Percentiles rank a stretch among this genome's conserved stretches.
These are phyloP conservation scores for Volvariella volvacea DNA, from an alignment of 1,284 basidiomycete species.

Conservation along the genomic window DNA sequence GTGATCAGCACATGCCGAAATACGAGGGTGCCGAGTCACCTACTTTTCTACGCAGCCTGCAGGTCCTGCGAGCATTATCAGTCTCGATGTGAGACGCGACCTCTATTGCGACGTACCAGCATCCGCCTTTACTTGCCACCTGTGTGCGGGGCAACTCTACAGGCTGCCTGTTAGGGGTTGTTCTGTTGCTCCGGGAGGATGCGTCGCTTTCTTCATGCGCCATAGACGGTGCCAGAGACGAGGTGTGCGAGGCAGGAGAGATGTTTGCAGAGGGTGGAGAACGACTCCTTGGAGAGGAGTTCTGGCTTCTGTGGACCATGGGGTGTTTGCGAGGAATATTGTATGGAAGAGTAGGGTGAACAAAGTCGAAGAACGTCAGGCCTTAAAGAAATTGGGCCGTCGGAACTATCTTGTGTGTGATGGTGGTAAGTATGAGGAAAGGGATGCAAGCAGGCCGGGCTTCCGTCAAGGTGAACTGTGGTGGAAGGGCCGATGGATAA, in stretches of 20 bases:
- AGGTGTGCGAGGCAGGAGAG: constrained; percentile 30
- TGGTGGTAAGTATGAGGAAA: constrained; percentile 24
- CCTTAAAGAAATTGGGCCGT: constrained; percentile 25
- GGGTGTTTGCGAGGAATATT: constrained; percentile 11
- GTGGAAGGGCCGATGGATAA: constrained; percentile 23
- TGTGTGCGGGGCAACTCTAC: constrained; percentile 47
- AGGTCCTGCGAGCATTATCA: constrained; percentile 49
- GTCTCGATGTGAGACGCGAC: constrained; percentile 4
- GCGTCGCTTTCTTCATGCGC: constrained; percentile 34
- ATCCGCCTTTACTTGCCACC: constrained; percentile 61
- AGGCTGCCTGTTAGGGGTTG: constrained; percentile 42
- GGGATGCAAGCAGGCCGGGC: constrained; percentile 26
- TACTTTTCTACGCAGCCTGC: constrained; percentile 73
- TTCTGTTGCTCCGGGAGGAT: constrained; percentile 31
- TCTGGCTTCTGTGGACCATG: neutral
- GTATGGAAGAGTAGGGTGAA: constrained; percentile 8
- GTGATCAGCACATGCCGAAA: constrained; percentile 10
- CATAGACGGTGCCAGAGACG: constrained; percentile 27
- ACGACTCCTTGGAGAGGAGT: constrained; percentile 33
- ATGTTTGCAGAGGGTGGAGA: constrained; percentile 40
- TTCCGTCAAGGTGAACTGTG: constrained; percentile 15
- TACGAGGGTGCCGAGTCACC: constrained; percentile 15
- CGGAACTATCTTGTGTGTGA: constrained; percentile 27
- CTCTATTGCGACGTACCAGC: constrained; percentile 47
- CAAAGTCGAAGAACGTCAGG: constrained; percentile 2